These are phyloP conservation scores for Hyaloscypha bicolor DNA, from an alignment of 495 filamentous ascomycete species.

Conservation along the genomic window DNA sequence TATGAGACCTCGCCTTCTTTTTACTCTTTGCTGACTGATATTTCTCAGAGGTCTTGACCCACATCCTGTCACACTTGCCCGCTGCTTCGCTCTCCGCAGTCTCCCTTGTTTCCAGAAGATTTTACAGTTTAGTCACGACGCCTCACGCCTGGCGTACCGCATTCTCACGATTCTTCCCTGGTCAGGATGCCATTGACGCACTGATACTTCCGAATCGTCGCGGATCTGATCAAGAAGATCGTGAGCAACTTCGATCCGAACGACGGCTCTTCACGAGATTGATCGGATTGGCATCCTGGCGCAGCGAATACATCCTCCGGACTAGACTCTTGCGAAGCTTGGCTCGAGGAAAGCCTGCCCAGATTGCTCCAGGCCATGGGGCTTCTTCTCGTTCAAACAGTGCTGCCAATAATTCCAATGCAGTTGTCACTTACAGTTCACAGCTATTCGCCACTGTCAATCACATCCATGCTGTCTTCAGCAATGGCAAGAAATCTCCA, in stretches of 20 bases:
- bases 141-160: constrained; percentile 90
- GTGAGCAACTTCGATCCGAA: constrained; percentile 61
- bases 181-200: constrained; percentile 51
- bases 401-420: constrained; percentile 55
- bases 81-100: constrained; percentile 76
- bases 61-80: constrained; percentile 86
- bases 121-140: constrained; percentile 80
- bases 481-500: constrained; percentile 67
- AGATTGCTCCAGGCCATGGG: constrained; percentile 40
- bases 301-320: constrained; percentile 87
- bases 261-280: constrained; percentile 77
- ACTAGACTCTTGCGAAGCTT: constrained; percentile 84
- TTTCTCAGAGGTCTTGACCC: constrained; percentile 80
- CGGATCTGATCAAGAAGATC: constrained; percentile 38
- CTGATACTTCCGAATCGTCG: constrained; percentile 32
- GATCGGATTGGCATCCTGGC: constrained; percentile 81
- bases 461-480: constrained; percentile 74
- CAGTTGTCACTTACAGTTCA: constrained; percentile 77
- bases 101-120: constrained; percentile 80
- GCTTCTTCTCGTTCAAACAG: constrained; percentile 47
- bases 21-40: constrained; percentile 29
- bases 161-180: constrained; percentile 87
- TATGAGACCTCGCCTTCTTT: neutral
- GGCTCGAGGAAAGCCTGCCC: constrained; percentile 71
- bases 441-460: constrained; percentile 74